These are phyloP conservation scores for Wolfiporia cocos DNA, from an alignment of 1,284 basidiomycete genomes.

Conservation along the genomic window DNA sequence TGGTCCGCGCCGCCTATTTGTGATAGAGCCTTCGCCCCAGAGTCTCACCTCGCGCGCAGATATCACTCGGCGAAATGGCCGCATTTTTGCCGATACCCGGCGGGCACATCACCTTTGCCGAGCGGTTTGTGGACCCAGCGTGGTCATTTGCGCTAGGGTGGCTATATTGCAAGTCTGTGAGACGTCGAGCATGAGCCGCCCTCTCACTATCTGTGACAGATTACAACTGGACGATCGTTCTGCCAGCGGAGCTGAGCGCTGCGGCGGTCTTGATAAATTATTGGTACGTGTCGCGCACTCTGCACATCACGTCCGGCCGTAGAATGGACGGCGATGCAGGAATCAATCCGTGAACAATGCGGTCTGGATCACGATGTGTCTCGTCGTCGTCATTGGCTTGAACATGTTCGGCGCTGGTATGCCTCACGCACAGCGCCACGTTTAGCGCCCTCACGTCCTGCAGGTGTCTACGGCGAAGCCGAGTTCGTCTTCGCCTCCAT, in stretches of 20 bases:
- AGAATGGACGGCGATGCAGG: conserved; percentile 9
- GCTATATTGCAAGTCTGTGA: conserved; percentile 50
- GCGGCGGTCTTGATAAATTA: conserved; percentile 74
- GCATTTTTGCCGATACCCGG: conserved; percentile 38
- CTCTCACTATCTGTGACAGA: conserved; percentile 19
- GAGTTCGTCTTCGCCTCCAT: conserved; percentile 76
- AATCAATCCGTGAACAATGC: conserved; percentile 50
- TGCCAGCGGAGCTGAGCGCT: conserved; percentile 77
- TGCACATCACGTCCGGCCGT: neutral
- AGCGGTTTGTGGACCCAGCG: conserved; percentile 76
- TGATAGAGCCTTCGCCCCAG: neutral
- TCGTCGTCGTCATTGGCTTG: conserved; percentile 68
- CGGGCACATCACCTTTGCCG: conserved; percentile 76
- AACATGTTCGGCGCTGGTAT: conserved; percentile 72
- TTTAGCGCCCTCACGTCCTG: neutral
- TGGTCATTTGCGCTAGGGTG: conserved; percentile 81
- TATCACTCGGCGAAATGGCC: conserved; percentile 34
- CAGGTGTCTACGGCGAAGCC: conserved; percentile 63
- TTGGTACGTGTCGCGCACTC: conserved; percentile 37
- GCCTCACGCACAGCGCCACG: conserved; percentile 11
- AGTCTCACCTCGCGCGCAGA: conserved; percentile 18
- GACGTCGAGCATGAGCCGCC: neutral
- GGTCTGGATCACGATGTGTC: conserved; percentile 72
- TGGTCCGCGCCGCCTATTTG: conserved; percentile 30
- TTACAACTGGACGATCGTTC: conserved; percentile 68